These are phyloP conservation scores for Paecilomyces niveus DNA, from an alignment of 2,329 filamentous ascomycete genomes.

Conservation along the genomic window DNA sequence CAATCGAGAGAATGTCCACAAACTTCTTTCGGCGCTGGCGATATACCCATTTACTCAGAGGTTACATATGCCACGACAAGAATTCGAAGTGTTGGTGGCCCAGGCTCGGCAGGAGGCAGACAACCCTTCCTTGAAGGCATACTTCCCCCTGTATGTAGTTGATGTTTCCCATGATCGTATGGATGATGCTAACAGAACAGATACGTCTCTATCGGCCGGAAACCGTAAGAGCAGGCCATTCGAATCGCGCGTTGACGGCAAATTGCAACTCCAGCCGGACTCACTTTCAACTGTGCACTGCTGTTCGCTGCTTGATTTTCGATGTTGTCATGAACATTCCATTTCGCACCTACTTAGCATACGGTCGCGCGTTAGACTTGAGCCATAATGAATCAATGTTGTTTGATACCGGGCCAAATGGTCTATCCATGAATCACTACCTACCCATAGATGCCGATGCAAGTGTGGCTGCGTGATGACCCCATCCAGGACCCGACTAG, in stretches of 20 bases:
- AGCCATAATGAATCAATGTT: neutral
- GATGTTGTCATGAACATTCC: neutral
- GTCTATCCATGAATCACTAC: neutral
- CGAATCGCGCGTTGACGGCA: neutral
- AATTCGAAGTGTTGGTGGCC: slow-evolving; percentile 29
- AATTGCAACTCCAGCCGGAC: neutral
- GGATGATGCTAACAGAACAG: slow-evolving; percentile 19
- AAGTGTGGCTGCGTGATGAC: neutral
- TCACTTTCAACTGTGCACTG: neutral
- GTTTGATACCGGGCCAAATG: neutral
- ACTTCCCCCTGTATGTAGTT: slow-evolving; percentile 37
- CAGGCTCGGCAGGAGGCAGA: slow-evolving; percentile 32
- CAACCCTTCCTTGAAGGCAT: slow-evolving; percentile 32
- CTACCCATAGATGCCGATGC: neutral
- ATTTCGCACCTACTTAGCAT: neutral
- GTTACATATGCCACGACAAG: slow-evolving; percentile 32
- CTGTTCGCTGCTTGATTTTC: neutral
- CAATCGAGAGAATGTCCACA: slow-evolving; percentile 30
- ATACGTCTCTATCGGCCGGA: slow-evolving; percentile 38
- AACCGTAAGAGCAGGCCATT: slow-evolving; percentile 15
- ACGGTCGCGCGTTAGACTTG: slow-evolving; percentile 1
- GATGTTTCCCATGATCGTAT: neutral
- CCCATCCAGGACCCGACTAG: neutral
- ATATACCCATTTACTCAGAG: slow-evolving; percentile 39
- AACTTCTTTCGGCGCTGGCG: slow-evolving; percentile 33